Conservation (phyloP, 2,329 filamentous ascomycete genomes). For the Nannizziopsis arthrosporioides region DNA sequence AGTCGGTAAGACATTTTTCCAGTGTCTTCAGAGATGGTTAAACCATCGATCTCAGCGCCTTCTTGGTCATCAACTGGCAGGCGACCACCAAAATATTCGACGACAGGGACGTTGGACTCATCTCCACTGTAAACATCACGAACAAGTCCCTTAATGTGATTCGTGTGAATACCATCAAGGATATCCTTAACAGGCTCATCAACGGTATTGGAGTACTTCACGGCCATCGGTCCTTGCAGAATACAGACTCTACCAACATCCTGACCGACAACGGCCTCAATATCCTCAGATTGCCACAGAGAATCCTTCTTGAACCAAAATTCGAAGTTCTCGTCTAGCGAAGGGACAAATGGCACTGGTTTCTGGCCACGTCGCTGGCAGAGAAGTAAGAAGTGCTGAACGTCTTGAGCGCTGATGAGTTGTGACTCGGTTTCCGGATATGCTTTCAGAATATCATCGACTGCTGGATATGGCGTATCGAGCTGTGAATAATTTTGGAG, state of each 20-base stretch:
- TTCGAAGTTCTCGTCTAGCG: slow-evolving; percentile 94
- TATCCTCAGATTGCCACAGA: slow-evolving; percentile 95
- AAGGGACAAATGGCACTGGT: slow-evolving; percentile 88
- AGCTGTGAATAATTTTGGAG: slow-evolving; percentile 87
- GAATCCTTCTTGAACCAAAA: slow-evolving; percentile 99
- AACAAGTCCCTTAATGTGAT: slow-evolving; percentile 70
- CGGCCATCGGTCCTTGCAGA: slow-evolving; percentile 85
- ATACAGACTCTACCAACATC: slow-evolving; percentile 95
- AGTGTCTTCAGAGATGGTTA: slow-evolving; percentile 68
- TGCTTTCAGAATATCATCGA: slow-evolving; percentile 65
- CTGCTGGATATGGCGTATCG: slow-evolving; percentile 62
- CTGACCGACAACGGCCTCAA: slow-evolving; percentile 89
- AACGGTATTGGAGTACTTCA: slow-evolving; percentile 74
- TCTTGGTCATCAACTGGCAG: slow-evolving; percentile 56
- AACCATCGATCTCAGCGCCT: slow-evolving; percentile 68
- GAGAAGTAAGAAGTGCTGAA: slow-evolving; percentile 88
- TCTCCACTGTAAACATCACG: slow-evolving; percentile 69
- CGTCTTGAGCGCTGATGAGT: slow-evolving; percentile 95
- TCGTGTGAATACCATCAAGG: slow-evolving; percentile 75
- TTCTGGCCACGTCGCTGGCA: slow-evolving; percentile 90
- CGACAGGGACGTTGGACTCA: slow-evolving; percentile 61
- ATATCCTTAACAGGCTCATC: slow-evolving; percentile 95
- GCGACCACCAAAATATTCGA: slow-evolving; percentile 94
- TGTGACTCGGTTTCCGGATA: slow-evolving; percentile 83
- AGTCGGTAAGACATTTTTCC: slow-evolving; percentile 76